A percentile compares a stretch with the other conserved stretches of the same genome.
phyloP scores from a whole-genome alignment of 768 basidiomycete species.

The Suillus fuscotomentosus region DNA sequence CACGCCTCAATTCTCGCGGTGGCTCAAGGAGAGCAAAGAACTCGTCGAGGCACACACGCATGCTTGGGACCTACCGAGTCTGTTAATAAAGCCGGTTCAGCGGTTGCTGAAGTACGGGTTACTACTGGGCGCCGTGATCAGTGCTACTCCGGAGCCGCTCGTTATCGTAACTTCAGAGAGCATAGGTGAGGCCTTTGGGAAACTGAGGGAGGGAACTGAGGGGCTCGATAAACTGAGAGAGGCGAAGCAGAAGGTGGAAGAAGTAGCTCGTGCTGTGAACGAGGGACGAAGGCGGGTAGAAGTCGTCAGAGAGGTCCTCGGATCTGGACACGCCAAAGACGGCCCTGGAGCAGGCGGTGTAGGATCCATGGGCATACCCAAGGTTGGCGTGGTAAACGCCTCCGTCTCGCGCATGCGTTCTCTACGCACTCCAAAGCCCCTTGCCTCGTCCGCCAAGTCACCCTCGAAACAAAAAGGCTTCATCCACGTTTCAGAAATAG shows the following conservation, averaged over 20 bases:
- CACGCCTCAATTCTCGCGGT: slow-evolving; percentile 36
- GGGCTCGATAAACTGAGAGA: slow-evolving; percentile 39
- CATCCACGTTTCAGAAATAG: not conserved
- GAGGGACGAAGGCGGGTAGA: slow-evolving; percentile 75
- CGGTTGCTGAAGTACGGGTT: slow-evolving; percentile 93
- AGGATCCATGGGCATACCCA: slow-evolving; percentile 39
- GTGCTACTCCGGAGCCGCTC: slow-evolving; percentile 61
- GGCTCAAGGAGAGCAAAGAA: slow-evolving; percentile 63
- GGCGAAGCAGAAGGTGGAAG: slow-evolving; percentile 63
- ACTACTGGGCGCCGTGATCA: slow-evolving; percentile 72
- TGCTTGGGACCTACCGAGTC: slow-evolving; percentile 90
- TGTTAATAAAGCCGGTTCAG: slow-evolving; percentile 98
- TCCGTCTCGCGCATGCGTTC: slow-evolving; percentile 61
- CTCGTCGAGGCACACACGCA: slow-evolving; percentile 73
- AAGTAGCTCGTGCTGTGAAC: slow-evolving; percentile 73
- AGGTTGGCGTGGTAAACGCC: slow-evolving; percentile 45
- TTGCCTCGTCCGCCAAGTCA: slow-evolving; percentile 16
- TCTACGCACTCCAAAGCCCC: slow-evolving; percentile 31
- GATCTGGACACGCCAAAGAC: slow-evolving; percentile 32
- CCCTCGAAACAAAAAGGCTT: slow-evolving; percentile 25
- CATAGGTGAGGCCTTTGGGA: slow-evolving; percentile 3
- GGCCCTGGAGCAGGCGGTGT: slow-evolving; percentile 39
- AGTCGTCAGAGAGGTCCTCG: slow-evolving; percentile 74
- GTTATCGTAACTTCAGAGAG: slow-evolving; percentile 8
- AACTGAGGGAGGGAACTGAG: slow-evolving; percentile 16